Evolutionary conservation across 331 rosid species (phyloP).

Genomic region (Acacia pycnantha): DNA sequence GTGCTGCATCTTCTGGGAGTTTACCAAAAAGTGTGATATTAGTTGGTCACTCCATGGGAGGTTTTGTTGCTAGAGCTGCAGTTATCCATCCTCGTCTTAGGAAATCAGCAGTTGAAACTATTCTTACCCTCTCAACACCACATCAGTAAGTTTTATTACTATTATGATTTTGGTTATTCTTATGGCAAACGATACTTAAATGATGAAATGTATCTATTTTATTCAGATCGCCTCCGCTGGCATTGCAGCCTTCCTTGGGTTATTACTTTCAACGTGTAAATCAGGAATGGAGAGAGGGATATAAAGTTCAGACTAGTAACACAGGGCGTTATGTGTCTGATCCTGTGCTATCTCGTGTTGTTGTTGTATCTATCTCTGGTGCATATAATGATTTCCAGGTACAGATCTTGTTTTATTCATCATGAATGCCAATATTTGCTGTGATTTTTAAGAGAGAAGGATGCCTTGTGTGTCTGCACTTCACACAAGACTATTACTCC

Average conservation of each 20-base stretch:
- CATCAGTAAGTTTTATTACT: slow-evolving; percentile 69
- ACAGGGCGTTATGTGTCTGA: slow-evolving; percentile 65
- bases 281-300: slow-evolving; percentile 86
- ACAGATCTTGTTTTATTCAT: background rate
- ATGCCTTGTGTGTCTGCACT: slow-evolving; percentile 13
- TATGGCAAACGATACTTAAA: slow-evolving; percentile 26
- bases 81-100: slow-evolving; percentile 73
- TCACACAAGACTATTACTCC: slow-evolving; percentile 5
- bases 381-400: slow-evolving; percentile 95
- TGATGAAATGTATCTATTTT: slow-evolving; percentile 41
- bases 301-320: slow-evolving; percentile 59
- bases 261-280: slow-evolving; percentile 77
- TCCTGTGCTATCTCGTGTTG: slow-evolving; percentile 76
- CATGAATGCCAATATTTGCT: too few species aligned
- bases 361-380: slow-evolving; percentile 87
- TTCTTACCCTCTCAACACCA: slow-evolving; percentile 91
- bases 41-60: slow-evolving; percentile 99
- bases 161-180: slow-evolving; percentile 17
- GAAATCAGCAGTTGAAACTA: slow-evolving; percentile 87
- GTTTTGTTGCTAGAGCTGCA: slow-evolving; percentile 99
- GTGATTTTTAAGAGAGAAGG: too few species aligned
- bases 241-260: slow-evolving; percentile 96
- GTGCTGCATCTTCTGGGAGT: slow-evolving; percentile 63
- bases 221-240: slow-evolving; percentile 97
- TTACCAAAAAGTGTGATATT: slow-evolving; percentile 89